Base-by-base conservation (phyloP, 116 monocot genomes). In the Trichopus zeylanicus region DNA sequence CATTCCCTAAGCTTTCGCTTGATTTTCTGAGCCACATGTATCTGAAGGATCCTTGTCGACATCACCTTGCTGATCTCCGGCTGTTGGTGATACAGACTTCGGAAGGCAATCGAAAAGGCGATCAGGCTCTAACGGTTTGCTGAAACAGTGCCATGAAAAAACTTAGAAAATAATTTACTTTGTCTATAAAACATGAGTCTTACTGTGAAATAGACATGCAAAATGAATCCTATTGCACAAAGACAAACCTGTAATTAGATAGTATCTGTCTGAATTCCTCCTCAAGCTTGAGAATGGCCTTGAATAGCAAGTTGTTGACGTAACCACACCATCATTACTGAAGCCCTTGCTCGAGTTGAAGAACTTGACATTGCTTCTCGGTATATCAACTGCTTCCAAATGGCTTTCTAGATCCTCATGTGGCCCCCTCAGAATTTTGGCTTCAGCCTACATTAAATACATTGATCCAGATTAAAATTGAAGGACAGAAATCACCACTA, bases 401-500 rank as follows among this genome's bases (percentile, higher is more conserved):
- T 80, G 89, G 63, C 78, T 70, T 59, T 93, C 82, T 11, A 93
- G 46, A 48, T 93, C 83, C 59, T 89, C 93, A 59, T 83, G 82
- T 1, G 89, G 88, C 12, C 93, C 93, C 70, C 63, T 82, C 64
- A 81, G 55, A 53, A 93, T 78, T 51, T 63, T 82, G 46, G 80
- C 77, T 71, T 93, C 93, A 1, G 67, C 63, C 77, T 71, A 46
- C 28, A 33, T 48, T 16, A 24, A n/a, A 52, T 21, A 49, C 0
- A 19, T 22, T 49, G 16, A 3, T 6, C 21, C 49, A 22, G 8
- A 49, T 49, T 28, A 26, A 12, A 15, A 18, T 16, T 16, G 18
- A 46, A 7, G 12, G 46, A 46, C 7, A 6, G 18, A 46, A 46
- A 6, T 46, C 3, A 30, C 57, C 21, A 26, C 0, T 28, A 19